phyloP scores from a whole-genome alignment of 2,329 filamentous ascomycete genomes.

The Epicoccum nigrum region DNA sequence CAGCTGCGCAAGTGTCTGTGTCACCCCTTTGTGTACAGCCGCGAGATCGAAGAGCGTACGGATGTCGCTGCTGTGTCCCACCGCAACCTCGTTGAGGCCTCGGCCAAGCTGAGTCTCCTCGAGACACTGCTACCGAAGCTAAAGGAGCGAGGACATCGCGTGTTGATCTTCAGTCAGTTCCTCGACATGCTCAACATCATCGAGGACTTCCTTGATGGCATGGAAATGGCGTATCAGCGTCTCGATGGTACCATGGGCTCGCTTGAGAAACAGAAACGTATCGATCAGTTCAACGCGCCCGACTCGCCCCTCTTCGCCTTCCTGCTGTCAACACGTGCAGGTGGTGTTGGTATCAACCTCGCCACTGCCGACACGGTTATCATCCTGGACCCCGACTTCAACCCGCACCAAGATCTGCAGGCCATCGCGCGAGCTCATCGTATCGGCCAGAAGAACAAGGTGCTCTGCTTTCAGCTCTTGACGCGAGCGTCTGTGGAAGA shows the following conservation, averaged over 20 bases:
- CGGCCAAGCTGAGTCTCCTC: conserved; percentile 83
- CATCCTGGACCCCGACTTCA: conserved; percentile 96
- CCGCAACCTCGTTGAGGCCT: conserved; percentile 87
- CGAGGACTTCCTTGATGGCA: conserved; percentile 84
- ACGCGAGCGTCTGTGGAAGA: conserved; percentile 90
- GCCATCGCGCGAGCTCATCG: conserved; percentile 92
- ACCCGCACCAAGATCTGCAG: conserved; percentile 97
- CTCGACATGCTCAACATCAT: conserved; percentile 83
- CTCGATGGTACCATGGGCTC: conserved; percentile 85
- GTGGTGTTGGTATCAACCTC: conserved; percentile 96
- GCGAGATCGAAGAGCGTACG: conserved; percentile 83
- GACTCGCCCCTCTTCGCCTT: conserved; percentile 87
- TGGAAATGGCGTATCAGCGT: conserved; percentile 75
- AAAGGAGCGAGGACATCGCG: conserved; percentile 81
- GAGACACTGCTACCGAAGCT: conserved; percentile 88
- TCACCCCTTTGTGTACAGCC: conserved; percentile 94
- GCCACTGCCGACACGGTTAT: conserved; percentile 98
- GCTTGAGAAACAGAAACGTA: conserved; percentile 89
- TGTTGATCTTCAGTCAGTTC: conserved; percentile 96
- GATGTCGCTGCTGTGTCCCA: conserved; percentile 67
- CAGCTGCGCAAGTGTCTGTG: conserved; percentile 93
- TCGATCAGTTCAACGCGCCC: conserved; percentile 90
- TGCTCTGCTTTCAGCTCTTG: conserved; percentile 93
- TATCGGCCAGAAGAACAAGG: conserved; percentile 95
- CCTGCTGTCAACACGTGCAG: conserved; percentile 88